Evolutionary conservation across 768 basidiomycete species (phyloP), one percentile per base, ranked within the genome.

Genomic region (Lentinula aciculospora): DNA sequence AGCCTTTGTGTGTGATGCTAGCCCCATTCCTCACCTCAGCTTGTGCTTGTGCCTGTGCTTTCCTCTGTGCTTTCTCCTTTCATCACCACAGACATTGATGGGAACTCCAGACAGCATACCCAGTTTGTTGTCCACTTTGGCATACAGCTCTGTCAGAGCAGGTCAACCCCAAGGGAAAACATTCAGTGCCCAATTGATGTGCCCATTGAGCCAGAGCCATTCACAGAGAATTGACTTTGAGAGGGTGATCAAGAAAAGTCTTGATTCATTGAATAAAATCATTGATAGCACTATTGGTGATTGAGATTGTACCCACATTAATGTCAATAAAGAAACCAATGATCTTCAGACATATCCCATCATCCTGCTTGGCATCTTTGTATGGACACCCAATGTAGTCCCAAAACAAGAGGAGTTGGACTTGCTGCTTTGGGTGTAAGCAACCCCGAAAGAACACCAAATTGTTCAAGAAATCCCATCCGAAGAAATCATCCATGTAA

Each of bases 291-390:
- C 67, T 62, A 0, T 48, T 45, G 0, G 64, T 50, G 28, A 74
- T 63, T 0, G 60, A 59, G 3, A 72, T 68, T 0, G 57, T 25
- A 36, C 74, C 71, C 0, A 19, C 1, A 6, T 66, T 63, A 0
- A 65, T 63, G 25, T 76, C 64, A 1, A 76, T 66, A 15, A 61
- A 61, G 42, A 77, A 75, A 0, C 75, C 73, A 37, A 76, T 74
- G 34, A 76, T 67, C n/a, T 64, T 67, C 0, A 74, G 49, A 15
- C 47, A n/a, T 0, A 9, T 1, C 0, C 68, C 69, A 51, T 56
- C 65, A 3, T 68, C 56, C 49, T 72, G 70, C 57, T 73, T 72
- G 17, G 21, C 37, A 17, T 69, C 63, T 23, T 70, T 61, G 32
- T 57, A 70, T 2, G 68, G 71, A 31, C 67, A 62, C 2, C 57